Base-by-base conservation (phyloP, 768 basidiomycete genomes). In the Zangia roseola region DNA sequence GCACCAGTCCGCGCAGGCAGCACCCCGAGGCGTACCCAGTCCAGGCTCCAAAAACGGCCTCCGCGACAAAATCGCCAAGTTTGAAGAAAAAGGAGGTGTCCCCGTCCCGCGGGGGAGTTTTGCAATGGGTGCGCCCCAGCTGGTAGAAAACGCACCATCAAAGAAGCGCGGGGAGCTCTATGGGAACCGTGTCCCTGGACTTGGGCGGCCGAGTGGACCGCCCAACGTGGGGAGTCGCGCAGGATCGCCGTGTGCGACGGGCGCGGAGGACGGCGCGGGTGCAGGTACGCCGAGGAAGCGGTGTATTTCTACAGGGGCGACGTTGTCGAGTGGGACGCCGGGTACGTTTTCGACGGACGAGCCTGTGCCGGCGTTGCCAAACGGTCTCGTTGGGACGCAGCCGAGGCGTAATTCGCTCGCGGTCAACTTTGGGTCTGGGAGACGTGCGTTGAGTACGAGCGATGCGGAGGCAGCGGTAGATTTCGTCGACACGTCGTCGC, bases 21-120 rank as follows among this genome's bases (percentile, higher is more conserved):
- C 69, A 21, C 56, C 64, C 13, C 53, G 66, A n/a, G 50, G 58
- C 20, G 43, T 65, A 35, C 67, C 62, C 40, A 61, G 45, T 35
- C 44, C 61, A 3, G 62, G 62, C 23, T 52, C 63, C 5, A 31
- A 31, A 31, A 60, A 70, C 33, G 68, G 64, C 10, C 67, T 81
- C 10, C 72, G 79, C 19, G 88, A 85, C 63, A 89, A 81, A 71
- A 91, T 91, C 54, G 88, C 88, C 19, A 82, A 79, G 53, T 91
- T 91, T 49, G 89, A 91, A 68, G 76, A 75, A 68, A 84, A 87
- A 63, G 89, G 89, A 44, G 86, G 82, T 10, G 74, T 83, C 1
- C 88, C 88, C 14, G 79, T 81, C 31, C 89, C 88, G n/a, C 74
- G 85, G 41, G 84, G 84, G 5, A 82, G 84, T 53, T 87, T 88